Evolutionary conservation across 2,329 filamentous ascomycete species (phyloP).

Genomic region (Venturia pyrina): DNA sequence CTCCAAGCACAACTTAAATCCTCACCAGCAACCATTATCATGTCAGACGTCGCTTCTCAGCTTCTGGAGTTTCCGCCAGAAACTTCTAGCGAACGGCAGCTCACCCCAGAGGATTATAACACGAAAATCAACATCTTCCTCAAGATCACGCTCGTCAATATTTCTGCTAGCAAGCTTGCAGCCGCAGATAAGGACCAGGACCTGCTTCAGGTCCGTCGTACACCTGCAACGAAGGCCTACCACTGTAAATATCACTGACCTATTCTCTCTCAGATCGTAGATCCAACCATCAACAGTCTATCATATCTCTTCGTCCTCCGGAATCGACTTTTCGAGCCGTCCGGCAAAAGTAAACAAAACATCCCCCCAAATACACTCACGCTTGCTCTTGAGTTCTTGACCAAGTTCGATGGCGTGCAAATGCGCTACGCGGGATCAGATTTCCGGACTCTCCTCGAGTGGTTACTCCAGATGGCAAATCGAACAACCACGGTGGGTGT

Average conservation of each 20-base stretch:
- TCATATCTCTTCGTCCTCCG: constrained; percentile 48
- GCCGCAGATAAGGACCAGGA: constrained; percentile 7
- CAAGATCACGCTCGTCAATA: background rate
- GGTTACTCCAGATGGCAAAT: constrained; percentile 13
- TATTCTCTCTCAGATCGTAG: constrained; percentile 30
- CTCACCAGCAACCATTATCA: background rate
- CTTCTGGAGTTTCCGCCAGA: constrained; percentile 12
- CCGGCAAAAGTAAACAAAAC: constrained; percentile 29
- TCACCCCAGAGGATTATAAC: constrained; percentile 10
- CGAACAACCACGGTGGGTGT: background rate
- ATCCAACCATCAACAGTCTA: constrained; percentile 49
- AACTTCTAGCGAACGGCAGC: background rate
- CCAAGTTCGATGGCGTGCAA: constrained; percentile 43
- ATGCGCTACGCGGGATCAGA: constrained; percentile 43
- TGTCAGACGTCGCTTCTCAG: constrained; percentile 10
- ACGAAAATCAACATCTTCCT: constrained; percentile 4
- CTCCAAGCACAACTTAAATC: background rate
- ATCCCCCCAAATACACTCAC: constrained; percentile 39
- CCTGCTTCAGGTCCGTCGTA: constrained; percentile 3
- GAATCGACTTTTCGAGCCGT: constrained; percentile 32
- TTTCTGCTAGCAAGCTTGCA: background rate
- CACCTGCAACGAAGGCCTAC: no score
- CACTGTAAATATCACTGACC: background rate
- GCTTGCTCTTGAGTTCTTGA: constrained; percentile 37
- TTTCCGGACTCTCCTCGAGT: constrained; percentile 36